Evolutionary conservation across 2,329 filamentous ascomycete genomes (phyloP).

Genomic region (Penicillium palitans): DNA sequence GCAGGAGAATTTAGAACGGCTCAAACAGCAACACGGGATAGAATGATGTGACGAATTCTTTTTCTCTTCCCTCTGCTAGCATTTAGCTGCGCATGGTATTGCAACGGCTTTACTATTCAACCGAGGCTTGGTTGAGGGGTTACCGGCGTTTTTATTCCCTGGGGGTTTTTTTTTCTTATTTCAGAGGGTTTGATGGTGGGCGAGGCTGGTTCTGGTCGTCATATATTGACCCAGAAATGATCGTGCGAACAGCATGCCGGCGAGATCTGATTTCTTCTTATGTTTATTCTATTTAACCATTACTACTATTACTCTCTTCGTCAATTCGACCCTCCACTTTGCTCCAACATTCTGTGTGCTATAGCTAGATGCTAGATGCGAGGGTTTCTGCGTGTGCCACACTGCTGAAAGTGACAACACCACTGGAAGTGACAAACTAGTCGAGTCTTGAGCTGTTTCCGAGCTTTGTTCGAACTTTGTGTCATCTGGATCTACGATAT

Average conservation of each 20-base stretch:
- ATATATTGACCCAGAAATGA: conserved; percentile 11
- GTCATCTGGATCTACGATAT: background rate
- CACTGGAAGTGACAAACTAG: too few relatives aligned
- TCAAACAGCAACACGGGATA: conserved; percentile 97
- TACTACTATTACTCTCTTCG: conserved; percentile 12
- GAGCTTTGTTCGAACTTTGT: background rate
- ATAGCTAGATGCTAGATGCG: background rate
- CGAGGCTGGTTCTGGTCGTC: conserved; percentile 19
- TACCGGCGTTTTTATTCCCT: conserved; percentile 42
- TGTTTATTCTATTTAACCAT: conserved; percentile 22
- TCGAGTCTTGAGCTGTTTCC: background rate
- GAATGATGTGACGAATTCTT: conserved; percentile 65
- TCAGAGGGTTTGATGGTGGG: conserved; percentile 30
- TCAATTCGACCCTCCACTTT: conserved; percentile 13
- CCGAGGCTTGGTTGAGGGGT: conserved; percentile 42
- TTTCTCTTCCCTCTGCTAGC: conserved; percentile 38
- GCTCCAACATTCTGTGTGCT: conserved; percentile 1
- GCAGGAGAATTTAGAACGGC: conserved; percentile 94
- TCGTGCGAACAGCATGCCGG: conserved; percentile 4
- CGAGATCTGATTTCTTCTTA: conserved; percentile 17
- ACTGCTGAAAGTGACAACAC: too few relatives aligned
- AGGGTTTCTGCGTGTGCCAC: too few relatives aligned
- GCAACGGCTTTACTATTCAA: conserved; percentile 32
- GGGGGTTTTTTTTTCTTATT: conserved; percentile 35
- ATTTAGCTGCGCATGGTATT: conserved; percentile 33